Conservation (phyloP, 1,139 yeast species). For the Wickerhamomyces sp. region DNA sequence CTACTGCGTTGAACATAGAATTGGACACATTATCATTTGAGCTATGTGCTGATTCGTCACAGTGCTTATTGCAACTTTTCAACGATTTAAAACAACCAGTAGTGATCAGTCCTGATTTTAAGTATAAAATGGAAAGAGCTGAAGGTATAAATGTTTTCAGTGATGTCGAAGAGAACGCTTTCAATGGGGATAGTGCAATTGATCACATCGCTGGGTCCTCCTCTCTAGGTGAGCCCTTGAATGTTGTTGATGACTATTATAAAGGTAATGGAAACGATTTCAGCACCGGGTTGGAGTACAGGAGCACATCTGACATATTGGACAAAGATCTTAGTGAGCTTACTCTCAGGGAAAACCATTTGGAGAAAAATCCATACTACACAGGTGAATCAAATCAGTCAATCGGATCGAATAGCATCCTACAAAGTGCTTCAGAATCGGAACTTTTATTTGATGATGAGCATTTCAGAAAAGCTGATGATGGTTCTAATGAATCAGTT, state of each 20-base stretch:
- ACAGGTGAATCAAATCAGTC: slow-evolving; percentile 1
- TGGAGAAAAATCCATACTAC: slow-evolving; percentile 15
- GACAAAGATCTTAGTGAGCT: slow-evolving; percentile 30
- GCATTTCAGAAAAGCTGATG: slow-evolving; percentile 36
- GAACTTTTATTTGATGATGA: slow-evolving; percentile 37
- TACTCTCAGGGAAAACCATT: slow-evolving; percentile 14
- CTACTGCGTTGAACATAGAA: slow-evolving; percentile 35
- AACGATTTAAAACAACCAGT: slow-evolving; percentile 73
- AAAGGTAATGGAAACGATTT: slow-evolving; percentile 17
- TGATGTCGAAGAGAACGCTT: slow-evolving; percentile 40
- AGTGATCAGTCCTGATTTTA: slow-evolving; percentile 51
- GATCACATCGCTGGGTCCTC: neutral
- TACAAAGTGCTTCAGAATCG: slow-evolving; percentile 24
- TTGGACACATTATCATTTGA: slow-evolving; percentile 50
- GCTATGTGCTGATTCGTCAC: slow-evolving; percentile 82
- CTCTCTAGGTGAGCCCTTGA: slow-evolving; percentile 16
- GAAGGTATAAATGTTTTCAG: slow-evolving; percentile 43
- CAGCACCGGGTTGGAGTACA: too few relatives aligned
- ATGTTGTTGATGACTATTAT: slow-evolving; percentile 36
- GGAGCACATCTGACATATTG: slow-evolving; percentile 24
- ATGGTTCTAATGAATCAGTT: neutral
- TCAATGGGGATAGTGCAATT: slow-evolving; percentile 12
- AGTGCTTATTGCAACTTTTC: slow-evolving; percentile 60
- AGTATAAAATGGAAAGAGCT: slow-evolving; percentile 38
- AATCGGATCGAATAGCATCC: slow-evolving; percentile 5